Base-by-base conservation (phyloP, 1,139 yeast genomes). In the Suzukiozyma palmioleophila region DNA sequence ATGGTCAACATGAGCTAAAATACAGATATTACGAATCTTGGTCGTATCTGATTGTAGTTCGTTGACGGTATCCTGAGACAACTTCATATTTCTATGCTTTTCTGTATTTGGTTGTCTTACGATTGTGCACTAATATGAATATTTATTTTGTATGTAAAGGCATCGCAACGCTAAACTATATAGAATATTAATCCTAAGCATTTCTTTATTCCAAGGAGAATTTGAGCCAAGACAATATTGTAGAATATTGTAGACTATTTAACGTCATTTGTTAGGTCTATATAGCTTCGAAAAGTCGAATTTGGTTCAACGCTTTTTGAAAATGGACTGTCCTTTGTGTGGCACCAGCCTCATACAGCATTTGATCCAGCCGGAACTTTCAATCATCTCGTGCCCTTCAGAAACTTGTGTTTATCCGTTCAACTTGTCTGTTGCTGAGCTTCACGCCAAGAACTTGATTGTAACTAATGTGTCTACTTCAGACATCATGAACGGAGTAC, bases 1-100 rank as follows among this genome's bases (percentile, higher is more conserved):
- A 59, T 94, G 99, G 59, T 94, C 99, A 26, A 94, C 98, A 63
- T 94, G 99, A 1, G 99, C 99, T 39, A 94, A 70, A 45, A 94
- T 89, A 62, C 98, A 94, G 35, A 94, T 88, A 60, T 94, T 94
- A 43, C 98, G 72, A 27, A 92, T 80, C 44, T 79, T 67, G 9
- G 74, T 65, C 1, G 96, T 81, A 47, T 82, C 76, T 48, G 69
- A 70, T 60, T 92, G 97, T 22, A 90, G 65, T 43, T 77, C 64
- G 36, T 75, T 70, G 26, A 88, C 73, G 28, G 81, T 79, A 32
- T 81, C 84, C 15, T 83, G 73, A 2, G 88, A 73, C 26, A 77
- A 57, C 52, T 69, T 72, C 81, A 76, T 76, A 3, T 18, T 40
- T 5, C 12, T 4, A 26, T 26, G 4, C 6, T n/a, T 26, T n/a